Conservation (phyloP, 2,329 filamentous ascomycete species). For the Zopfia rhizophila region DNA sequence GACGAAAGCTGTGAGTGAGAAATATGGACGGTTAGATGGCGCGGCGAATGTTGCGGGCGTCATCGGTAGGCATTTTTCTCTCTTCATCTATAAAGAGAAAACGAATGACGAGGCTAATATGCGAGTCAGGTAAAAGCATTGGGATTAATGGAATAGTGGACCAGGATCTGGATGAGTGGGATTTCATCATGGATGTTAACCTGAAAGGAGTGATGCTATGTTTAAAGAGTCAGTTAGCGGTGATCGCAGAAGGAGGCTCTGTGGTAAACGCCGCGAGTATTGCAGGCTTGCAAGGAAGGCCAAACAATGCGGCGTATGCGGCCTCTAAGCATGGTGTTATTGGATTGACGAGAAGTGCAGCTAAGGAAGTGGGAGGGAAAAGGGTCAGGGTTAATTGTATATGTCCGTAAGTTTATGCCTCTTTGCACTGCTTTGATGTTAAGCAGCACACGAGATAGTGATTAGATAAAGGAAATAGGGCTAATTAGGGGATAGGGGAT, state of each 20-base stretch:
- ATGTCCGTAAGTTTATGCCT: conserved; percentile 31
- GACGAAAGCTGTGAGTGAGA: conserved; percentile 26
- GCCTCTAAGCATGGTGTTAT: conserved; percentile 52
- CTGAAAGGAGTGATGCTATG: conserved; percentile 48
- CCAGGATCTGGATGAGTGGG: conserved; percentile 44
- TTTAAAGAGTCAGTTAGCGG: conserved; percentile 41
- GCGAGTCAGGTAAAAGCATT: conserved; percentile 28
- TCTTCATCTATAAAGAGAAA: conserved; percentile 1
- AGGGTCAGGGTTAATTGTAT: conserved; percentile 40
- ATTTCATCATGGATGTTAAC: conserved; percentile 45
- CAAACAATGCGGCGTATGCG: conserved; percentile 42
- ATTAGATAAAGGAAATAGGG: background rate
- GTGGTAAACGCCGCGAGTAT: conserved; percentile 59
- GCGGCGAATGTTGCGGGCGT: conserved; percentile 64
- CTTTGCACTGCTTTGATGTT: background rate
- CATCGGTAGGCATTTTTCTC: conserved; percentile 25
- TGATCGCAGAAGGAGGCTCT: conserved; percentile 45
- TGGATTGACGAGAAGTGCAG: conserved; percentile 49
- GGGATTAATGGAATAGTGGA: conserved; percentile 35
- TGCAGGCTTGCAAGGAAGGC: conserved; percentile 60
- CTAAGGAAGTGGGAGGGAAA: conserved; percentile 46
- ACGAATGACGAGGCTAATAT: background rate
- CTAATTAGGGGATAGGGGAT: conserved; percentile 16
- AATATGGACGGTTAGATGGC: conserved; percentile 62
- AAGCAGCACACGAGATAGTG: background rate